phyloP scores from a whole-genome alignment of 768 basidiomycete genomes.

The Gyrodon lividus region DNA sequence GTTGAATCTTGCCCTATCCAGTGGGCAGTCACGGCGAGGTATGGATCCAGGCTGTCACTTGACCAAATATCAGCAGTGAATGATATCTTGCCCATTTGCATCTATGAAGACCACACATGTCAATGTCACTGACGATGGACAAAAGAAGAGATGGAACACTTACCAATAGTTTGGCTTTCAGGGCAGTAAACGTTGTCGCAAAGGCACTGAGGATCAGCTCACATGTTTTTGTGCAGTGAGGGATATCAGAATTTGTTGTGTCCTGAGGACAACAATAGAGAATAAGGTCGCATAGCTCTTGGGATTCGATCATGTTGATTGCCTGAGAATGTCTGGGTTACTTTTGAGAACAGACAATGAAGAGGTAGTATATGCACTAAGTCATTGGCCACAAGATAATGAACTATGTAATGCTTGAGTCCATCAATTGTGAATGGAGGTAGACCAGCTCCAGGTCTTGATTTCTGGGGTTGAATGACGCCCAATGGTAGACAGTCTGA shows the following conservation, averaged over 20 bases:
- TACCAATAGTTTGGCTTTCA: not conserved
- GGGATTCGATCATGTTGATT: not conserved
- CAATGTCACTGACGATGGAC: not conserved
- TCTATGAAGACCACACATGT: not conserved
- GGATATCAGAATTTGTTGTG: constrained; percentile 7
- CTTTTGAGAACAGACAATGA: not conserved
- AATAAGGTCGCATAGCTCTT: not conserved
- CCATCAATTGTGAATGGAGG: not conserved
- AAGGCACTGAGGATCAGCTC: not conserved
- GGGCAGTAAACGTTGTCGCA: not conserved
- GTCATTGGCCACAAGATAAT: not conserved
- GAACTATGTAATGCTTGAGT: not conserved
- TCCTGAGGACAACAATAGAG: not conserved
- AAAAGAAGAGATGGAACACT: not conserved
- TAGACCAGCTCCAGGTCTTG: not conserved
- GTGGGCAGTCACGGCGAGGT: not conserved
- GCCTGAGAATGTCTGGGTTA: not conserved
- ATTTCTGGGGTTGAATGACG: not conserved
- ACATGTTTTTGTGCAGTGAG: constrained; percentile 1
- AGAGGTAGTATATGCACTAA: not conserved
- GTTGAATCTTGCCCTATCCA: constrained; percentile 4
- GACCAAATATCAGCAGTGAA: constrained; percentile 21
- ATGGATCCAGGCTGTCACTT: not conserved
- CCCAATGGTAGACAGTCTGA: not conserved
- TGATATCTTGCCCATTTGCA: constrained; percentile 5